Conservation (phyloP, 345 rosid genomes). For the Lepidium didymum region DNA sequence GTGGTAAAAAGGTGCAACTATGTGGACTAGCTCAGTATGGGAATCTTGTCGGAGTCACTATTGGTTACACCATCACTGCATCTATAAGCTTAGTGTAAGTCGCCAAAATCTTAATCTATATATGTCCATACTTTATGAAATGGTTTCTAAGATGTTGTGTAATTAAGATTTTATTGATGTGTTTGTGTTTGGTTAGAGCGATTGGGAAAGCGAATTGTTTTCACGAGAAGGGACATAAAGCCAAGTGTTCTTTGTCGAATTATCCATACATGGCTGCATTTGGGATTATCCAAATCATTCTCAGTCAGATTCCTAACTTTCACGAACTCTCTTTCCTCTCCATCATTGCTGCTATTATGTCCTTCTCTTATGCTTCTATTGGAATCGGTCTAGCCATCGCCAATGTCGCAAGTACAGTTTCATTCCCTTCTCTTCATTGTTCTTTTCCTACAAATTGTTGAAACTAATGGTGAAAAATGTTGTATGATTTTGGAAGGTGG, state of each 20-base stretch:
- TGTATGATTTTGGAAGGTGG: conserved; percentile 27
- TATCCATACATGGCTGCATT: conserved; percentile 60
- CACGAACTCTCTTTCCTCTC: conserved; percentile 86
- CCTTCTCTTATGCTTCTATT: conserved; percentile 69
- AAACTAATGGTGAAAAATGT: conserved; percentile 3
- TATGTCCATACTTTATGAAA: too few relatives aligned
- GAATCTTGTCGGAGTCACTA: conserved; percentile 56
- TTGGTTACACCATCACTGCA: conserved; percentile 90
- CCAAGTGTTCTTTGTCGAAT: conserved; percentile 42
- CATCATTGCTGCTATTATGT: conserved; percentile 75
- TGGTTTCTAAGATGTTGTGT: background rate
- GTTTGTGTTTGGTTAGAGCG: conserved; percentile 45
- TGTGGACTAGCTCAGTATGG: conserved; percentile 80
- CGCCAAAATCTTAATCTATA: too few relatives aligned
- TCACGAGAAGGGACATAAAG: conserved; percentile 55
- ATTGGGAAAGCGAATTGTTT: conserved; percentile 59
- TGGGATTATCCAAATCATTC: conserved; percentile 51
- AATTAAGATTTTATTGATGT: background rate
- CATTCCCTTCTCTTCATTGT: too few relatives aligned
- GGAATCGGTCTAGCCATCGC: conserved; percentile 81
- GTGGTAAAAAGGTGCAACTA: conserved; percentile 47
- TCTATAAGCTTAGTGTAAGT: conserved; percentile 81
- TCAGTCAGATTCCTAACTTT: conserved; percentile 80
- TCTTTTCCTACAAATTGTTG: background rate
- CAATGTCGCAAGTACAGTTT: conserved; percentile 23